A percentile compares a stretch with the other conserved stretches of the same genome.
Evolutionary conservation across 306 rosid genomes (phyloP).

Genomic region (Calophaca sinica): DNA sequence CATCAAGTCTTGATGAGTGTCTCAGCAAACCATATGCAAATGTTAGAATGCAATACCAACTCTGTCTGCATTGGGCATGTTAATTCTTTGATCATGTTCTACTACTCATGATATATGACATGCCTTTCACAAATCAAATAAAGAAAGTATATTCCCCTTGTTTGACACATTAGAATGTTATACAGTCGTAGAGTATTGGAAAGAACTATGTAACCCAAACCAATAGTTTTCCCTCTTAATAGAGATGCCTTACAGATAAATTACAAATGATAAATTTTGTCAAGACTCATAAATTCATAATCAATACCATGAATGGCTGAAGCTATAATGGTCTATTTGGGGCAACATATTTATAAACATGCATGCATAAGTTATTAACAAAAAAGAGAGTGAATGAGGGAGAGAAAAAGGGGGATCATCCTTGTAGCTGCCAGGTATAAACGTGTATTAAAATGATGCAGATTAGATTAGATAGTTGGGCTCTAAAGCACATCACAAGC

Average conservation of each 20-base stretch:
- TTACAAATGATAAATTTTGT: neutral
- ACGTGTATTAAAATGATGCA: conserved; percentile 7
- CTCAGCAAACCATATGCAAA: conserved; percentile 37
- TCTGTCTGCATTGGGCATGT: conserved; percentile 11
- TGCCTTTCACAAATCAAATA: conserved; percentile 30
- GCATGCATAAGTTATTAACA: neutral
- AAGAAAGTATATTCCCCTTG: neutral
- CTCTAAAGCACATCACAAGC: neutral
- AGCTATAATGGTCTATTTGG: conserved; percentile 21
- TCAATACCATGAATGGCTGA: conserved; percentile 17
- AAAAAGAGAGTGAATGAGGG: neutral
- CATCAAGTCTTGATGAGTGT: conserved; percentile 36
- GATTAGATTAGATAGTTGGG: conserved; percentile 13
- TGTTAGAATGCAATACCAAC: conserved; percentile 19
- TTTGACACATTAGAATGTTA: conserved; percentile 18
- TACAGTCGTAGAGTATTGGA: neutral
- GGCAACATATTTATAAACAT: neutral
- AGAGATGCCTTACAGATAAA: neutral
- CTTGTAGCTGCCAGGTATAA: neutral
- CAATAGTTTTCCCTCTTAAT: neutral
- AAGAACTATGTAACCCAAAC: conserved; percentile 19
- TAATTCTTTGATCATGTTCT: conserved; percentile 31
- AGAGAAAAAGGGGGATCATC: neutral
- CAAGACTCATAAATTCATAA: neutral
- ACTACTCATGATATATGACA: conserved; percentile 35